Base-by-base conservation (phyloP, 2,329 filamentous ascomycete species). In the Aspergillus vadensis region DNA sequence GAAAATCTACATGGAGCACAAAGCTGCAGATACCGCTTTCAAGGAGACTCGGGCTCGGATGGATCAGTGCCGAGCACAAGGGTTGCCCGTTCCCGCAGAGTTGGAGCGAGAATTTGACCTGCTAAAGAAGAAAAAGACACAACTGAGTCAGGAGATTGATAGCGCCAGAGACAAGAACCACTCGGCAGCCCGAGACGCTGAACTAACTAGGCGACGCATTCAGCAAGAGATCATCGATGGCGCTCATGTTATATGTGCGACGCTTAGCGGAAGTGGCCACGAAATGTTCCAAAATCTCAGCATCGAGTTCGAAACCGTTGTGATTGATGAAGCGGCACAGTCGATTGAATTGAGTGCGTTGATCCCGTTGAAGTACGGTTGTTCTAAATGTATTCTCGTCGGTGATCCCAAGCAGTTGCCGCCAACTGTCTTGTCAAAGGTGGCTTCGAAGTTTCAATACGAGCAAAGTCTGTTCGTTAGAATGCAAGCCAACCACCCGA, bases 381-480 rank as follows among this genome's bases (percentile, higher is more conserved):
- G 92, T 76, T 90, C 91, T 61, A 98, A 97, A 79, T 98, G 95
- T 79, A 92, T 99, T 68, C 86, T 99, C 32, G 95, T 99, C 30
- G 95, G 95, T 79, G 95, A 99, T 80, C 95, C 95, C 0, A 98
- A 99, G 76, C 95, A 99, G 77, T 80, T 99, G 67, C 95, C 95
- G 5, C 95, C 95, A 0, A 99, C 95, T 0, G 95, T 99, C 8
- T 86, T 99, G 59, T 98, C 95, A 2, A 92, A 95, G 73, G 93
- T 93, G 68, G 95, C 95, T 4, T 91, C 93, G 14, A 86, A 88
- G 39, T 98, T 93, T 76, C 92, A 95, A 65, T 99, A 98, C 77
- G 94, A 98, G 72, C 95, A 99, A 79, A 97, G 92, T 83, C 81
- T 99, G 77, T 99, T 99, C 80, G 95, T 98, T 57, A 90, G 95